Conservation (phyloP, 352 stramenopile genomes). For the Pythium aphanidermatum region DNA sequence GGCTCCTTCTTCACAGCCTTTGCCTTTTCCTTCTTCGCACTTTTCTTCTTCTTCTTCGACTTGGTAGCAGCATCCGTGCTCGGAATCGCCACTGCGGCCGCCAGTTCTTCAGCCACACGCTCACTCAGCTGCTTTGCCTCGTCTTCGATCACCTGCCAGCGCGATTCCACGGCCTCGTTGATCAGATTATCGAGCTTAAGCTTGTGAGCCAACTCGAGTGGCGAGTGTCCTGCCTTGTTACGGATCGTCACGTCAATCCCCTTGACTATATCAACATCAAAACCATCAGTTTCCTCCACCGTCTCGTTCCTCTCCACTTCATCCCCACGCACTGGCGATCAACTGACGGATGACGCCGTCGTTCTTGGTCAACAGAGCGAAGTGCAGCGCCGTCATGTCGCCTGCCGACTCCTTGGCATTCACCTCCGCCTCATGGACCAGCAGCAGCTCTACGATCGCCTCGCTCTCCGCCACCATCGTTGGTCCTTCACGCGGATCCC, state of each 20-base stretch:
- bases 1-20: slow-evolving; percentile 25
- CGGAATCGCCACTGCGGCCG: slow-evolving; percentile 1
- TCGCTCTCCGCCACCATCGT: slow-evolving; percentile 36
- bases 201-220: slow-evolving; percentile 28
- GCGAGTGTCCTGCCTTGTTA: slow-evolving; percentile 29
- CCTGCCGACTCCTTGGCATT: slow-evolving; percentile 36
- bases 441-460: slow-evolving; percentile 42
- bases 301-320: slow-evolving; percentile 6
- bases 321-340: slow-evolving; percentile 6
- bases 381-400: slow-evolving; percentile 67
- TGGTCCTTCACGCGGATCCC: slow-evolving; percentile 22
- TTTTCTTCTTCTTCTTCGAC: slow-evolving; percentile 24
- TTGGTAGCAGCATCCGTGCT: slow-evolving; percentile 6
- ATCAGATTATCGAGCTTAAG: slow-evolving; percentile 7
- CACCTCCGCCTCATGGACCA: slow-evolving; percentile 30
- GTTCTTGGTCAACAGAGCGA: slow-evolving; percentile 68
- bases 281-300: neutral
- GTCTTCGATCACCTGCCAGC: slow-evolving; percentile 16
- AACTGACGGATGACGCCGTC: slow-evolving; percentile 29
- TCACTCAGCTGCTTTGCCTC: slow-evolving; percentile 13
- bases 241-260: slow-evolving; percentile 20
- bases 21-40: slow-evolving; percentile 36
- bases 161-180: slow-evolving; percentile 17
- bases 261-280: neutral
- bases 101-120: slow-evolving; percentile 11